These are phyloP conservation scores for Scopulariopsis brevicaulis DNA, from an alignment of 2,329 filamentous ascomycete genomes.

Conservation along the genomic window DNA sequence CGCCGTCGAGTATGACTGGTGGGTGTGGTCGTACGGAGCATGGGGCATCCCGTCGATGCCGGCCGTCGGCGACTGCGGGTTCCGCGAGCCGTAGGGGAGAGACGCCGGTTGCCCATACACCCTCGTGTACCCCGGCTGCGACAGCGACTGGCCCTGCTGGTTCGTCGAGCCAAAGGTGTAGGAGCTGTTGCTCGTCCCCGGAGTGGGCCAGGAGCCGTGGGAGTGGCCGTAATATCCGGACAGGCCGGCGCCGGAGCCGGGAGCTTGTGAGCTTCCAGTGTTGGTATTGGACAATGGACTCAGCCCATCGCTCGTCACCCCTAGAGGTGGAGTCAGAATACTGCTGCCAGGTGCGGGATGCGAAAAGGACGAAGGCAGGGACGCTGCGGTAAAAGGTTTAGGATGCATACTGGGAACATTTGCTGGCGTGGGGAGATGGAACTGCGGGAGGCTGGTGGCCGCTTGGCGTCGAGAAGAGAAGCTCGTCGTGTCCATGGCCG, in stretches of 20 bases:
- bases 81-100: constrained; percentile 22
- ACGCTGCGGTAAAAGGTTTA: constrained; percentile 11
- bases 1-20: constrained; percentile 26
- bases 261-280: constrained; percentile 44
- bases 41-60: neutral
- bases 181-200: constrained; percentile 24
- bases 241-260: constrained; percentile 31
- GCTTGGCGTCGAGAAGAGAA: constrained; percentile 62
- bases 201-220: constrained; percentile 48
- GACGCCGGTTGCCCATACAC: constrained; percentile 40
- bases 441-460: constrained; percentile 55
- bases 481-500: constrained; percentile 23
- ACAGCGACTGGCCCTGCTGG: constrained; percentile 15
- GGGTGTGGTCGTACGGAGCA: neutral
- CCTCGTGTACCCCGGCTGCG: constrained; percentile 16
- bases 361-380: constrained; percentile 28
- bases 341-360: constrained; percentile 32
- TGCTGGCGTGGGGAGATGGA: constrained; percentile 54
- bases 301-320: constrained; percentile 45
- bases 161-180: constrained; percentile 41
- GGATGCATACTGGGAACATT: constrained; percentile 32
- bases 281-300: constrained; percentile 52
- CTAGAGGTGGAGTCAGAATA: constrained; percentile 23
- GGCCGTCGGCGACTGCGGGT: constrained; percentile 16
- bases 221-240: constrained; percentile 38